These are phyloP conservation scores for Blastobotrys illinoisensis DNA, from an alignment of 1,139 yeast genomes.

Conservation along the genomic window DNA sequence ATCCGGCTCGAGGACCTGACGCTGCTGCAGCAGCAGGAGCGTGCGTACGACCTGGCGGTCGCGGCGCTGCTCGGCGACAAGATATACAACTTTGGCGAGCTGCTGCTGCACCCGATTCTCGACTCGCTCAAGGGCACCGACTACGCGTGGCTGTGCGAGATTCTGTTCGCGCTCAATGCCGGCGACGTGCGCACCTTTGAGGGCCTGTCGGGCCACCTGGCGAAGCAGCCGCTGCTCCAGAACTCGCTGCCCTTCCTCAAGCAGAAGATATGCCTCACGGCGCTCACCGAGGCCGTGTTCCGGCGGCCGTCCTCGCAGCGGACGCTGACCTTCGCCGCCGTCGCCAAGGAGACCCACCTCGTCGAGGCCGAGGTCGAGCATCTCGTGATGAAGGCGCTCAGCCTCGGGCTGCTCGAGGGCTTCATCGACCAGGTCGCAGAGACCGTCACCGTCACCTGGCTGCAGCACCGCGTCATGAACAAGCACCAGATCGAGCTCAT, in stretches of 20 bases:
- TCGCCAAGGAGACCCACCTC: slow-evolving; percentile 69
- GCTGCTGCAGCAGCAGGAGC: slow-evolving; percentile 46
- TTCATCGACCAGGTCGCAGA: slow-evolving; percentile 80
- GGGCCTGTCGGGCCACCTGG: slow-evolving; percentile 38
- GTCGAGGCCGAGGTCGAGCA: slow-evolving; percentile 74
- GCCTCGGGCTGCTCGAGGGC: slow-evolving; percentile 78
- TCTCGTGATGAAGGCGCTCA: slow-evolving; percentile 84
- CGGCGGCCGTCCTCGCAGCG: slow-evolving; percentile 71
- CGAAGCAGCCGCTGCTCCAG: slow-evolving; percentile 56
- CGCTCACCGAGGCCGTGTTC: slow-evolving; percentile 83
- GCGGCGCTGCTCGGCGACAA: slow-evolving; percentile 89
- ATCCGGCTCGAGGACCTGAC: slow-evolving; percentile 49
- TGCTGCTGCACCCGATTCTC: slow-evolving; percentile 83
- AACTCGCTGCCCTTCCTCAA: slow-evolving; percentile 62
- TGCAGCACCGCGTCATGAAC: slow-evolving; percentile 90
- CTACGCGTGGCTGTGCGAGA: slow-evolving; percentile 67
- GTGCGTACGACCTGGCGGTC: slow-evolving; percentile 77
- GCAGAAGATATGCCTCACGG: slow-evolving; percentile 89
- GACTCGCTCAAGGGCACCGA: slow-evolving; percentile 46
- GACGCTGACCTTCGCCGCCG: slow-evolving; percentile 64
- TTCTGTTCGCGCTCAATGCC: slow-evolving; percentile 64
- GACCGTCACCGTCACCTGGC: slow-evolving; percentile 80
- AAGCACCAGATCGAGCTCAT: slow-evolving; percentile 70
- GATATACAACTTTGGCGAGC: slow-evolving; percentile 93
- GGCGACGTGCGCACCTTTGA: slow-evolving; percentile 70